Evolutionary conservation across 2,329 filamentous ascomycete species (phyloP).

Genomic region (Sarocladium oryzae): DNA sequence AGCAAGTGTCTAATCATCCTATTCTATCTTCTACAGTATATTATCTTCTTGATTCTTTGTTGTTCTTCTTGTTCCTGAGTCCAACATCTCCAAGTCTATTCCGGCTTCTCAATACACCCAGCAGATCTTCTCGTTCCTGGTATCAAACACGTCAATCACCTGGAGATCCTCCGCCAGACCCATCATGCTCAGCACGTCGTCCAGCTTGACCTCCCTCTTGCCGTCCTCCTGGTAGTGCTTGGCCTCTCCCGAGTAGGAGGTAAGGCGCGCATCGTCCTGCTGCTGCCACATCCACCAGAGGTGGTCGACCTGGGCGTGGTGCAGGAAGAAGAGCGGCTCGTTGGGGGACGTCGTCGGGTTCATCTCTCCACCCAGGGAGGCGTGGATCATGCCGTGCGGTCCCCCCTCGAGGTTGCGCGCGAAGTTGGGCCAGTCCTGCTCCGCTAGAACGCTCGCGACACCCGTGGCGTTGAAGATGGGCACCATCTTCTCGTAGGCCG

Average conservation of each 20-base stretch:
- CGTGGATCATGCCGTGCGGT: constrained; percentile 22
- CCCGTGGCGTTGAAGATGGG: constrained; percentile 10
- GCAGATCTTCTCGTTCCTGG: not conserved
- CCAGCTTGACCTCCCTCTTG: not conserved
- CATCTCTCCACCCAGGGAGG: constrained; percentile 21
- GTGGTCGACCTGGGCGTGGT: constrained; percentile 10
- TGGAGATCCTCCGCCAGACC: constrained; percentile 3
- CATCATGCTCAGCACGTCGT: not conserved
- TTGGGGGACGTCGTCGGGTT: constrained; percentile 16
- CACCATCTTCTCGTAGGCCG: constrained; percentile 9
- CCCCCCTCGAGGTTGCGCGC: constrained; percentile 18
- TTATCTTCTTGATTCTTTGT: too few species aligned
- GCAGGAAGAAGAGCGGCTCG: constrained; percentile 15
- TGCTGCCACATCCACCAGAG: constrained; percentile 13
- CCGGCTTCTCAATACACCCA: constrained; percentile 9
- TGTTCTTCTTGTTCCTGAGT: too few species aligned
- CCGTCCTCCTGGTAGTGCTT: constrained; percentile 3
- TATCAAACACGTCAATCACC: constrained; percentile 3
- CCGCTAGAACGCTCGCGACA: constrained; percentile 11
- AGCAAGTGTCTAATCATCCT: too few species aligned
- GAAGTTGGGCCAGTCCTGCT: constrained; percentile 12
- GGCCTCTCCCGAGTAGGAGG: not conserved
- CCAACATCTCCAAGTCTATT: too few species aligned
- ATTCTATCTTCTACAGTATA: too few species aligned
- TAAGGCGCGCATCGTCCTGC: not conserved